A percentile compares a stretch with the other conserved stretches of the same genome.
Conservation (phyloP, 2,329 filamentous ascomycete species). For the Parafenestella ontariensis region DNA sequence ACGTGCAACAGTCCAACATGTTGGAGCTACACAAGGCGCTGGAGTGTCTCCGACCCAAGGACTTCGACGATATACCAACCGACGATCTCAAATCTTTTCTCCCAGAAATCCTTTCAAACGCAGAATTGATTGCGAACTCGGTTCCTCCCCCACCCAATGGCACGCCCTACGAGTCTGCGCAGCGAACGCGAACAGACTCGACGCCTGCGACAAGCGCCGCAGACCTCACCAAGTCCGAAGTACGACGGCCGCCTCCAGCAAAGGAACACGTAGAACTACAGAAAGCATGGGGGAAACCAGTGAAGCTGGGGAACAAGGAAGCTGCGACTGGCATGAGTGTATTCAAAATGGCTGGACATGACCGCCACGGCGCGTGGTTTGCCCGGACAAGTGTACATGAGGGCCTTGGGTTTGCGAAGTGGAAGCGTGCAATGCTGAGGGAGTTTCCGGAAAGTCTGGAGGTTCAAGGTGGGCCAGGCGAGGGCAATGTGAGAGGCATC, state of each 20-base stretch:
- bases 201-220: conserved; percentile 58
- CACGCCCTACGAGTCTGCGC: conserved; percentile 53
- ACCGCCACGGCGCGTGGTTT: conserved; percentile 90
- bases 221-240: conserved; percentile 61
- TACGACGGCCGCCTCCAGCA: conserved; percentile 57
- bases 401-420: conserved; percentile 76
- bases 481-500: conserved; percentile 81
- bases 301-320: conserved; percentile 74
- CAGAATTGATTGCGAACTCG: conserved; percentile 77
- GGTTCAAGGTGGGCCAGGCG: conserved; percentile 71
- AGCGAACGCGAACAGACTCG: conserved; percentile 65
- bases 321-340: conserved; percentile 79
- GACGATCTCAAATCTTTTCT: conserved; percentile 52
- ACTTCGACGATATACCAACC: conserved; percentile 55
- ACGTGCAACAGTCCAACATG: conserved; percentile 26
- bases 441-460: conserved; percentile 84
- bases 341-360: conserved; percentile 79
- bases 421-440: conserved; percentile 75
- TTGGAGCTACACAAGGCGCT: conserved; percentile 55
- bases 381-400: conserved; percentile 83
- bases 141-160: conserved; percentile 67
- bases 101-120: conserved; percentile 56
- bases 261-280: conserved; percentile 68
- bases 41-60: conserved; percentile 51
- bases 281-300: conserved; percentile 83